A percentile compares a stretch with the other conserved stretches of the same genome.
Conservation (phyloP, 2,329 filamentous ascomycete species). For the Hypoxylon sp. region DNA sequence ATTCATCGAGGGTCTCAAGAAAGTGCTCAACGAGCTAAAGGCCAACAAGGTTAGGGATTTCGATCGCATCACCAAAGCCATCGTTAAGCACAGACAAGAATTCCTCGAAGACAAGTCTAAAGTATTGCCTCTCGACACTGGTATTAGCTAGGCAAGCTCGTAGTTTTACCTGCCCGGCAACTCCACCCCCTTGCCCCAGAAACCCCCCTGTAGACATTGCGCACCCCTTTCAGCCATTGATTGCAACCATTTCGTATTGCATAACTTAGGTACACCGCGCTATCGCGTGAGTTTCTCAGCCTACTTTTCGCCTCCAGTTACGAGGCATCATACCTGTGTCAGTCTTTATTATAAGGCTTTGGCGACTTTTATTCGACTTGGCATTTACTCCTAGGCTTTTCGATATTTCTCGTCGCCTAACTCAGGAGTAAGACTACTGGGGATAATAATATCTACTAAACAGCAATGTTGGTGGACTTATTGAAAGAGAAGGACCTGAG, state of each 20-base stretch:
- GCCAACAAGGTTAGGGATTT: constrained; percentile 73
- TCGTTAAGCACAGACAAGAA: constrained; percentile 73
- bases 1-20: constrained; percentile 72
- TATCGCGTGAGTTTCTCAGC: constrained; percentile 28
- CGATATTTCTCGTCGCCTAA: constrained; percentile 37
- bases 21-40: constrained; percentile 70
- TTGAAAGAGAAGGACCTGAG: constrained; percentile 15
- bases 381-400: constrained; percentile 37
- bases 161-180: constrained; percentile 46
- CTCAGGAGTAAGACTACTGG: constrained; percentile 28
- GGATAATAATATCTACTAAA: constrained; percentile 28
- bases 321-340: constrained; percentile 22
- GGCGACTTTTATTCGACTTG: constrained; percentile 30
- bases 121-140: constrained; percentile 68
- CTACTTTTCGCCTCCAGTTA: constrained; percentile 24
- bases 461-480: constrained; percentile 29
- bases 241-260: constrained; percentile 23
- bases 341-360: constrained; percentile 25
- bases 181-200: constrained; percentile 16
- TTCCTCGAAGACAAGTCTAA: constrained; percentile 74
- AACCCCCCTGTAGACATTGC: constrained; percentile 44
- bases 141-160: constrained; percentile 51
- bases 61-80: constrained; percentile 72
- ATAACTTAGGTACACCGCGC: constrained; percentile 28
- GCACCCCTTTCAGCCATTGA: constrained; percentile 22